Base-by-base conservation (phyloP, 202 grass and related monocot species). In the Digitaria exilis region DNA sequence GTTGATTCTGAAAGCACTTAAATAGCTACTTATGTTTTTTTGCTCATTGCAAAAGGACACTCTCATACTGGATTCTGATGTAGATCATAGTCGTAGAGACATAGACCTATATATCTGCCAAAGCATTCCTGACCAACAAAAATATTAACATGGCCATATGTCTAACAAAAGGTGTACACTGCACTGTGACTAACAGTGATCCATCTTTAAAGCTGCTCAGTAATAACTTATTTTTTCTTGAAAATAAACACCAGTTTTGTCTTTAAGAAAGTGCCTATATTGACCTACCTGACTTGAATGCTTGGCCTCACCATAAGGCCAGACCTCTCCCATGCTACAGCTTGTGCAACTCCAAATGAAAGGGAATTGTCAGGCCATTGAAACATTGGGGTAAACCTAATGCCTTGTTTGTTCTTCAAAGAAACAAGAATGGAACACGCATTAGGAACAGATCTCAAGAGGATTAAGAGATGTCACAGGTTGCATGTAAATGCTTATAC, bases 331-430 rank as follows among this genome's bases (percentile, higher is more conserved):
- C 91, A 97, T 41, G 84, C 88, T 87, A 86, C 28, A 3, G 81
- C 88, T 88, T 90, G 89, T 44, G 80, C 75, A 42, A 84, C 75
- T 89, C 71, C 94, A 67, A 97, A 45, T 73, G 94, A 97, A 79
- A 97, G 61, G 9, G 94, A 97, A 73, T 94, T 97, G 51, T 94
- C 94, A 84, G 91, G 94, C 91, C 79, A 88, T 45, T 85, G 91
- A 80, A 94, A 82, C 39, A 83, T 81, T 55, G 94, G 91, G 43
- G 87, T 88, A 67, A 97, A 84, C 77, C 87, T 84, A 24, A 82
- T 97, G 52, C 89, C 87, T 61, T 65, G 71, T 77, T 91, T 88
- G 79, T 49, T 97, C 94, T 97, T 76, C 54, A 66, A 82, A 26
- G 34, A 41, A 87, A 83, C 52, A 66, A 64, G 43, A 69, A 90